A percentile compares a stretch with the other conserved stretches of the same genome.
These are phyloP conservation scores for Venturia aucupariae DNA, from an alignment of 2,329 filamentous ascomycete genomes.

Conservation along the genomic window DNA sequence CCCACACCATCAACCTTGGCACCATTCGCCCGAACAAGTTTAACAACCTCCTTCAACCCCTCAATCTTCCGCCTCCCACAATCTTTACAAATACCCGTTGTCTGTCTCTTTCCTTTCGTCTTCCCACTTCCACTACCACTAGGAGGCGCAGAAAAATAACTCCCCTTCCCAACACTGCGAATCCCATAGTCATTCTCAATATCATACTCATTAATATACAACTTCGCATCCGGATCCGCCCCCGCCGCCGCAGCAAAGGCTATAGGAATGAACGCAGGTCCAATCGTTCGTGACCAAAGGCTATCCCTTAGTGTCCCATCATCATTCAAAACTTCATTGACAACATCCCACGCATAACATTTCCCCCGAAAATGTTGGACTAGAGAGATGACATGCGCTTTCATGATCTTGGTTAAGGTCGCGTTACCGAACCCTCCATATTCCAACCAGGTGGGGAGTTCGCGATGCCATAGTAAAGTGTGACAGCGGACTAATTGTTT, in stretches of 20 bases:
- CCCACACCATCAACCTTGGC: slow-evolving; percentile 35
- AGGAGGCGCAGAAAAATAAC: neutral
- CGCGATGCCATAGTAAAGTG: slow-evolving; percentile 16
- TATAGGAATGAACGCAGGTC: slow-evolving; percentile 36
- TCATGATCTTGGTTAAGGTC: slow-evolving; percentile 3
- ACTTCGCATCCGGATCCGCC: slow-evolving; percentile 31
- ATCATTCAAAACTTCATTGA: slow-evolving; percentile 37
- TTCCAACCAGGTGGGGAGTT: slow-evolving; percentile 11
- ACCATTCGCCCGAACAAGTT: neutral
- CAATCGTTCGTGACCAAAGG: slow-evolving; percentile 35
- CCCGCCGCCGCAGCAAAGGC: slow-evolving; percentile 34
- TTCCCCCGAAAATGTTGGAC: slow-evolving; percentile 28
- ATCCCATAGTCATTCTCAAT: slow-evolving; percentile 28
- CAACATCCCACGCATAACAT: slow-evolving; percentile 33
- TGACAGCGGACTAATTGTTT: slow-evolving; percentile 55
- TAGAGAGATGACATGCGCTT: slow-evolving; percentile 28
- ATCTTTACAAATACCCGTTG: neutral
- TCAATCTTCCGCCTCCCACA: neutral
- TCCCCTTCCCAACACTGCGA: neutral
- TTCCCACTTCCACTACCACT: too few relatives aligned
- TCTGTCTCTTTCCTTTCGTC: slow-evolving; percentile 30
- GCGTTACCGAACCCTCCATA: neutral
- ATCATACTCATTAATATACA: slow-evolving; percentile 39
- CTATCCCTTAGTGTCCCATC: slow-evolving; percentile 35
- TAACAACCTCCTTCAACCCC: neutral